A percentile compares a stretch with the other conserved stretches of the same genome.
Evolutionary conservation across 179 eudicot genomes (phyloP).

Genomic region (Corrigiola litoralis): DNA sequence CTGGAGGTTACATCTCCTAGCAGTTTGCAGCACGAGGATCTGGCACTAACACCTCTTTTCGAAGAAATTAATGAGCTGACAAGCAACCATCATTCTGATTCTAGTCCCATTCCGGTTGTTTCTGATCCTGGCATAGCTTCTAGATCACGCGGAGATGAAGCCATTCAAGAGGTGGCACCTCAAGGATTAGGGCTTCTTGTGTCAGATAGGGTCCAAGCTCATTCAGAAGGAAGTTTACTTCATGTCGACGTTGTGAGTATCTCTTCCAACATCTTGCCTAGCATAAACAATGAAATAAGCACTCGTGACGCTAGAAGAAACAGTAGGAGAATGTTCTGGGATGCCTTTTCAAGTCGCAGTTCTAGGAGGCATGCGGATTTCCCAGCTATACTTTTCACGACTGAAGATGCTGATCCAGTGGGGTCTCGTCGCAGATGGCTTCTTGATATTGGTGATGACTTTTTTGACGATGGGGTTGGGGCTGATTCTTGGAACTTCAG

Average conservation of each 20-base stretch:
- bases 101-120: constrained; percentile 27
- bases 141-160: constrained; percentile 29
- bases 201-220: constrained; percentile 38
- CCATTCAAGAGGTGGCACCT: constrained; percentile 29
- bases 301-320: constrained; percentile 51
- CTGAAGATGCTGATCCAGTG: constrained; percentile 46
- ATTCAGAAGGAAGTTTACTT: constrained; percentile 37
- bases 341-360: constrained; percentile 61
- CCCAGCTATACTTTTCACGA: constrained; percentile 43
- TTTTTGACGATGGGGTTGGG: constrained; percentile 43
- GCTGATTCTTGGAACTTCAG: constrained; percentile 38
- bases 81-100: constrained; percentile 21
- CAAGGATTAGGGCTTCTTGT: constrained; percentile 37
- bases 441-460: constrained; percentile 55
- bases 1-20: constrained; percentile 14
- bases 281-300: constrained; percentile 39
- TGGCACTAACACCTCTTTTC: constrained; percentile 13
- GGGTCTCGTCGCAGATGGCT: constrained; percentile 78
- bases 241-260: constrained; percentile 53
- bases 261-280: constrained; percentile 46
- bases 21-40: constrained; percentile 20
- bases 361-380: constrained; percentile 58
- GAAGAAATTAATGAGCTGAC: constrained; percentile 30
- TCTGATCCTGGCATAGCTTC: constrained; percentile 32
- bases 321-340: constrained; percentile 65